Conservation (phyloP, 2,329 filamentous ascomycete species). For the Nemania serpens region DNA sequence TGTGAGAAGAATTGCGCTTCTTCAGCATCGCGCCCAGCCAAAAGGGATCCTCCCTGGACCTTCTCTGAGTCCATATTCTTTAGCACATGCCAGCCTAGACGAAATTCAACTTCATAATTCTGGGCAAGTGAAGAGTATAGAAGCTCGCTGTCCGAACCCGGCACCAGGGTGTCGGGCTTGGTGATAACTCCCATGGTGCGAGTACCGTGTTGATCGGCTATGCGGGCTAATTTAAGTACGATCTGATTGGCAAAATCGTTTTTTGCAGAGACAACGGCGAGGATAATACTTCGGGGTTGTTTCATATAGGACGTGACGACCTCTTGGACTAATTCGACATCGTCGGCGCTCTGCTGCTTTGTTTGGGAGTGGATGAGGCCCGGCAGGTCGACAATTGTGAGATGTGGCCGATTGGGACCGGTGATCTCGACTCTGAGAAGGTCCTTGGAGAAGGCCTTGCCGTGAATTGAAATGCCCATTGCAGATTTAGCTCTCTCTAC, state of each 20-base stretch:
- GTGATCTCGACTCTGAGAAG: conserved; percentile 54
- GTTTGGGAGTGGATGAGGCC: conserved; percentile 58
- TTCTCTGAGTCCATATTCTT: conserved; percentile 50
- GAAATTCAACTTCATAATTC: conserved; percentile 53
- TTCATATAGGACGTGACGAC: conserved; percentile 62
- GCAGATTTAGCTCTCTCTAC: conserved; percentile 47
- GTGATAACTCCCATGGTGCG: conserved; percentile 58
- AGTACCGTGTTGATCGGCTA: conserved; percentile 38
- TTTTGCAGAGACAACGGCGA: conserved; percentile 62
- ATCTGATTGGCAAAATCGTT: conserved; percentile 63
- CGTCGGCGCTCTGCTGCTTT: conserved; percentile 50
- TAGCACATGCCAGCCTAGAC: conserved; percentile 59
- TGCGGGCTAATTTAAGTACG: conserved; percentile 55
- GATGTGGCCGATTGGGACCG: conserved; percentile 53
- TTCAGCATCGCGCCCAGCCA: conserved; percentile 43
- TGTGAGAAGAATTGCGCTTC: conserved; percentile 52
- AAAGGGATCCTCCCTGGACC: conserved; percentile 34
- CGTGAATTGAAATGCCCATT: conserved; percentile 53
- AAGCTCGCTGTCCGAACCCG: conserved; percentile 47
- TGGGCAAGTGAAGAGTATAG: conserved; percentile 48
- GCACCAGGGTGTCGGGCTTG: conserved; percentile 49
- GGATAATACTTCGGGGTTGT: conserved; percentile 60
- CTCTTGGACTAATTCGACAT: conserved; percentile 50
- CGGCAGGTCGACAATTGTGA: conserved; percentile 64
- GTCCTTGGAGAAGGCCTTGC: conserved; percentile 51